Evolutionary conservation across 2,329 filamentous ascomycete genomes (phyloP), one percentile per base, ranked within the genome.

Genomic region (Pestalotiopsis sp.): DNA sequence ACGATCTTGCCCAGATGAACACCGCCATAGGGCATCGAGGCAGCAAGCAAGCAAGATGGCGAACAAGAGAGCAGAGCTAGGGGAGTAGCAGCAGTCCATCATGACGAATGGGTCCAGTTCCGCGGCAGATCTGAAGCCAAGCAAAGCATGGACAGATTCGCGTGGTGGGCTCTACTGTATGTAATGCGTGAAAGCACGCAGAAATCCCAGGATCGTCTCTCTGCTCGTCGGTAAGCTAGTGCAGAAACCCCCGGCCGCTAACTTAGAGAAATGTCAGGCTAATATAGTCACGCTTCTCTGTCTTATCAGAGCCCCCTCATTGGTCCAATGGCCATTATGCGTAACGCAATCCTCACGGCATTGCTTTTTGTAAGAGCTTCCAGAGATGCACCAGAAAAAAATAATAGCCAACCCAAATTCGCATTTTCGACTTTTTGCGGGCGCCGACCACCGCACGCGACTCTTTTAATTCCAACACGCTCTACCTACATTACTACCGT

Each of bases 331-430:
- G 66, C 11, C 23, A 23, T 52, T 56, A 31, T 52, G 57, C 20
- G 58, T 57, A 56, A 67, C 66, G 59, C 66, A 67, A 67, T 67
- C 20, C 12, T 67, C 57, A 67, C 66, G 39, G 45, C 57, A 67
- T 67, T 62, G 57, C 20, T 67, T 67, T 58, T 63, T 67, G 66
- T 67, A 67, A 67, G 57, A 63, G 58, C 57, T 67, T 63, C 66
- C 38, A 56, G 66, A 67, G 45, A 14, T 11, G 45, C 41, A 6
- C 45, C 45, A 52, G 45, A 23, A 52, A 17, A 52, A 45, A 45
- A 17, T 14, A 45, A 45, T 45, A 52, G 45, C 17, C 45, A 52
- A 52, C 6, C 45, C n/a, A 59, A 59, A 59, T 23, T 59, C 23
- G 14, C 23, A 36, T 36, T 59, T n/a, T 12, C 27, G 25, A 27